Conservation (phyloP, 331 rosid genomes). For the Spiraea crenata region DNA sequence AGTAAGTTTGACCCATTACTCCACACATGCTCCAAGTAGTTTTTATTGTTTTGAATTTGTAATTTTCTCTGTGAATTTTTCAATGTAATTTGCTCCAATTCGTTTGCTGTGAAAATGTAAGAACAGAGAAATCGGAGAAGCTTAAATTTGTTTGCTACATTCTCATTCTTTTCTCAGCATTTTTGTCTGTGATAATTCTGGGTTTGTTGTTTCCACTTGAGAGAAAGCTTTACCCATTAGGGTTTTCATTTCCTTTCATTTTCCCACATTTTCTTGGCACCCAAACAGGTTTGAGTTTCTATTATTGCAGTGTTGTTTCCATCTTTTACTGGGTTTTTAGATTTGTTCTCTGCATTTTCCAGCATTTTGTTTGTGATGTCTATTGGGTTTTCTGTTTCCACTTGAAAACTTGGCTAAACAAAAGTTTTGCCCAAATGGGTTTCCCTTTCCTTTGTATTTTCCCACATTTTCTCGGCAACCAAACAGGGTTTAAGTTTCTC, state of each 20-base stretch:
- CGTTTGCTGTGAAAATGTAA: constrained; percentile 15
- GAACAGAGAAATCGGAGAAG: neutral
- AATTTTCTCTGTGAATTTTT: neutral
- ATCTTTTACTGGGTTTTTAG: no score
- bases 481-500: neutral
- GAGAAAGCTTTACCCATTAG: no score
- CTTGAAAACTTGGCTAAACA: neutral
- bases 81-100: neutral
- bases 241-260: no score
- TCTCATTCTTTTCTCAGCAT: neutral
- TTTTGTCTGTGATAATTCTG: no score
- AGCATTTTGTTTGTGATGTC: neutral
- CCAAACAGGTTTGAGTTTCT: no score
- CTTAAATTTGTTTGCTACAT: no score
- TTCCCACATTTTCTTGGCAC: no score
- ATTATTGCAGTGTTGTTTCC: no score
- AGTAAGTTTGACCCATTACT: neutral
- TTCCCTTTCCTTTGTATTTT: neutral
- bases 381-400: neutral
- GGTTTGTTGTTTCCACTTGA: no score
- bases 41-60: no score
- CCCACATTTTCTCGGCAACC: constrained; percentile 18
- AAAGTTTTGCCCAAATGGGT: neutral
- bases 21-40: no score
- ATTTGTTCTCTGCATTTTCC: neutral